These are phyloP conservation scores for Diaporthe humulicola DNA, from an alignment of 2,329 filamentous ascomycete species.

Conservation along the genomic window DNA sequence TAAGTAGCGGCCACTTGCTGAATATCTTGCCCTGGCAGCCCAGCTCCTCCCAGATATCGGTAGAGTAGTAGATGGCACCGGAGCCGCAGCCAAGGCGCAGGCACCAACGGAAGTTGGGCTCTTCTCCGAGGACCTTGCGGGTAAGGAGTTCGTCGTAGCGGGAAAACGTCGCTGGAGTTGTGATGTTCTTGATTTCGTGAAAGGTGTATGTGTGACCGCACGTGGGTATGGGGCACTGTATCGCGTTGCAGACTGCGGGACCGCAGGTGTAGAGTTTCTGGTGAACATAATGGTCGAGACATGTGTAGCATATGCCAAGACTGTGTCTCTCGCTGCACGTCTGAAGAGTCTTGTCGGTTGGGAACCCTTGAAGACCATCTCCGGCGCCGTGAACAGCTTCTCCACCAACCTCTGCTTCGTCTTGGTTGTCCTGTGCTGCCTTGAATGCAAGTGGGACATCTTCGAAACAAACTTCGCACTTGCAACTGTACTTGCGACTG, in stretches of 20 bases:
- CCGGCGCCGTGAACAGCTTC: not conserved
- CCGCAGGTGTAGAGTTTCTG: not conserved
- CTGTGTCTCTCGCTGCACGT: not conserved
- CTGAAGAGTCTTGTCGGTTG: not conserved
- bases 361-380: not conserved
- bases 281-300: not conserved
- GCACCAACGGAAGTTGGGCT: conserved; percentile 2
- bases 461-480: not conserved
- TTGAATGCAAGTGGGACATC: not conserved
- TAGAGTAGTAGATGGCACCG: not conserved
- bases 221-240: not conserved
- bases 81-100: not conserved
- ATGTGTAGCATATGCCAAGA: not conserved
- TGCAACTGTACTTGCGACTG: no score
- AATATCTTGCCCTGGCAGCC: not conserved
- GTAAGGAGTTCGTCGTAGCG: not conserved
- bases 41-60: not conserved
- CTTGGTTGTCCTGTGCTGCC: not conserved
- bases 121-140: not conserved
- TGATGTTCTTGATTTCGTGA: not conserved
- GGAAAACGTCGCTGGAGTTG: not conserved
- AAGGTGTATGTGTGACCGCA: not conserved
- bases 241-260: not conserved
- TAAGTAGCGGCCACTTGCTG: not conserved
- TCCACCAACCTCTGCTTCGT: not conserved